These are phyloP conservation scores for Rhizopus sp. DNA, from an alignment of 371 early-diverging fungal species.

Conservation along the genomic window DNA sequence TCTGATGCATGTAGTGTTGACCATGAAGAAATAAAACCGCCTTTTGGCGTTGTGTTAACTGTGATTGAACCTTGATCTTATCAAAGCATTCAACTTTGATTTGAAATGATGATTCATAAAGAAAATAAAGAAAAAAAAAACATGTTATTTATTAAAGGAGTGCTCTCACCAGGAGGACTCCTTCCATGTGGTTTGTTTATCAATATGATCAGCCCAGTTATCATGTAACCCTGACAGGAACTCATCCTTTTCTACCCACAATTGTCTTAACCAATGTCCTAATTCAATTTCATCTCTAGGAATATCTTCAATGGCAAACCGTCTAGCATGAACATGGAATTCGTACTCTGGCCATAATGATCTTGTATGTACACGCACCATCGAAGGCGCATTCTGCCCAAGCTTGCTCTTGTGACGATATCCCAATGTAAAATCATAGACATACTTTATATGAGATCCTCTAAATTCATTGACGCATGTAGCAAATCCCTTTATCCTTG, in stretches of 20 bases:
- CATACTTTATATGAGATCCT: conserved; percentile 63
- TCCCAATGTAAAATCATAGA: conserved; percentile 71
- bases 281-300: conserved; percentile 61
- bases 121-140: conserved; percentile 8
- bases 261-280: conserved; percentile 59
- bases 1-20: too few relatives aligned
- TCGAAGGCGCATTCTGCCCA: conserved; percentile 56
- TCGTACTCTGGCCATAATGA: conserved; percentile 61
- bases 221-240: conserved; percentile 53
- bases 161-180: conserved; percentile 25
- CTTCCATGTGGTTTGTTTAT: conserved; percentile 33
- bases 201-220: conserved; percentile 29
- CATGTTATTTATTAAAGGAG: not conserved
- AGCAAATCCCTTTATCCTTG: conserved; percentile 82
- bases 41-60: not conserved
- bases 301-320: conserved; percentile 60
- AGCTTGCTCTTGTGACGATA: conserved; percentile 45
- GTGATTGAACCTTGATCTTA: not conserved
- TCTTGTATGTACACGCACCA: conserved; percentile 61
- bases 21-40: too few relatives aligned
- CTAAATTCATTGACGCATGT: conserved; percentile 65
- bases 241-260: conserved; percentile 68
- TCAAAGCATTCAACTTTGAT: not conserved
- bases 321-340: conserved; percentile 69
- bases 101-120: not conserved